These are phyloP conservation scores for Populus ilicifolia DNA, from an alignment of 345 rosid genomes.

Conservation along the genomic window DNA sequence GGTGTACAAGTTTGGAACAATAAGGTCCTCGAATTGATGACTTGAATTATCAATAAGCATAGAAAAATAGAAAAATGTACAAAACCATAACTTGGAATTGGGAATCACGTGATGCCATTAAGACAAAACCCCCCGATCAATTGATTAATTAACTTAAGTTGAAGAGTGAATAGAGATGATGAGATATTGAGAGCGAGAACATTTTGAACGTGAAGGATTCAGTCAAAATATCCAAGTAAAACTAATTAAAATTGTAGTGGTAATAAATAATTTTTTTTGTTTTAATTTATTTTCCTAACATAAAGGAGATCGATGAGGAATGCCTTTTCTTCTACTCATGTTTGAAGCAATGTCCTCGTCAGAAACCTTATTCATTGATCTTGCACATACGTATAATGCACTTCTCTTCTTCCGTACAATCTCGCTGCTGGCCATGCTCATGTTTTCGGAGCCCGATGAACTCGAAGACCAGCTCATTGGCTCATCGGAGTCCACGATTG, in stretches of 20 bases:
- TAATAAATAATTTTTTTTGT: slow-evolving; percentile 1
- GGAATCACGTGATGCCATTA: slow-evolving; percentile 90
- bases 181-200: slow-evolving; percentile 6
- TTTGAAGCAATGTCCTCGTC: slow-evolving; percentile 60
- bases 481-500: slow-evolving; percentile 68
- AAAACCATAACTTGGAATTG: slow-evolving; percentile 46
- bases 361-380: slow-evolving; percentile 49
- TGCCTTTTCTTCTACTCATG: slow-evolving; percentile 82
- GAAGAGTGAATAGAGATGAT: neutral
- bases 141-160: slow-evolving; percentile 35
- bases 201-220: slow-evolving; percentile 6
- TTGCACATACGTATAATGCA: slow-evolving; percentile 54
- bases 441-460: slow-evolving; percentile 55
- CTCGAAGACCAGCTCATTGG: slow-evolving; percentile 69
- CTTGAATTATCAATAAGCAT: slow-evolving; percentile 8
- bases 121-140: slow-evolving; percentile 69
- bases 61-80: slow-evolving; percentile 28
- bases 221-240: slow-evolving; percentile 23
- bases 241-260: neutral
- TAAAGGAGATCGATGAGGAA: slow-evolving; percentile 89
- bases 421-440: slow-evolving; percentile 31
- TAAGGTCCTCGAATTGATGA: slow-evolving; percentile 15
- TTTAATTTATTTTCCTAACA: slow-evolving; percentile 37
- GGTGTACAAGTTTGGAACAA: neutral
- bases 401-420: slow-evolving; percentile 72